Percentiles rank a stretch among this genome's conserved stretches.
These are phyloP conservation scores for Akanthomyces muscarius DNA, from an alignment of 2,329 filamentous ascomycete genomes.

Conservation along the genomic window DNA sequence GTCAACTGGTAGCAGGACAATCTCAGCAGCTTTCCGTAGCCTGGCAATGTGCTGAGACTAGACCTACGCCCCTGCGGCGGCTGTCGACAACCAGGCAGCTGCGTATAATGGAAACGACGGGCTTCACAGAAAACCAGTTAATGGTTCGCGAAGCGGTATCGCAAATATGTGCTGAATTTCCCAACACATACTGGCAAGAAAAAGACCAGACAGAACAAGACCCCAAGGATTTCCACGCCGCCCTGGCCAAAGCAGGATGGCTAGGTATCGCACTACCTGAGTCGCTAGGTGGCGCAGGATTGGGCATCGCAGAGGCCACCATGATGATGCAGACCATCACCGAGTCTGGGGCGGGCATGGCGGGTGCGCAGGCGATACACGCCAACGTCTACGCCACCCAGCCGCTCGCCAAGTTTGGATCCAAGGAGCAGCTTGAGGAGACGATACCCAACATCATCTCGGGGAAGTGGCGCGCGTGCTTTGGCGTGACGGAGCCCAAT, in stretches of 20 bases:
- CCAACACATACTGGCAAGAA: conserved; percentile 73
- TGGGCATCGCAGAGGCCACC: conserved; percentile 76
- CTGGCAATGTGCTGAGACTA: background rate
- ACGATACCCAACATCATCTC: conserved; percentile 69
- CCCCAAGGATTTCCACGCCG: conserved; percentile 71
- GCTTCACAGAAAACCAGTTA: conserved; percentile 70
- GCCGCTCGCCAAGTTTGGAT: conserved; percentile 68
- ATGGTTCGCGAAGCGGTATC: conserved; percentile 66
- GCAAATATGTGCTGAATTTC: conserved; percentile 66
- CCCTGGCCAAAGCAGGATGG: conserved; percentile 72
- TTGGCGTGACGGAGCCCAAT: conserved; percentile 81
- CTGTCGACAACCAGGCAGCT: conserved; percentile 36
- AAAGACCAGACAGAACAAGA: conserved; percentile 67
- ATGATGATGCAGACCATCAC: conserved; percentile 85
- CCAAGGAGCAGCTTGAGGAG: conserved; percentile 55
- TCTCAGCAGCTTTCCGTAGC: background rate
- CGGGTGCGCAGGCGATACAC: conserved; percentile 60
- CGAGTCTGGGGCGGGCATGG: conserved; percentile 76
- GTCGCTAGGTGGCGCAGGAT: conserved; percentile 65
- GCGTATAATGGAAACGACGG: conserved; percentile 64
- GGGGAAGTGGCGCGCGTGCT: conserved; percentile 69
- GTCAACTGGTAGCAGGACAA: background rate
- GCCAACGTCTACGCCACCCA: conserved; percentile 73
- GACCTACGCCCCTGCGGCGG: background rate
- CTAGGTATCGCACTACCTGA: conserved; percentile 77